A percentile compares a stretch with the other conserved stretches of the same genome.
phyloP scores from a whole-genome alignment of 2,329 filamentous ascomycete species.

The Myrmaecium sp. region DNA sequence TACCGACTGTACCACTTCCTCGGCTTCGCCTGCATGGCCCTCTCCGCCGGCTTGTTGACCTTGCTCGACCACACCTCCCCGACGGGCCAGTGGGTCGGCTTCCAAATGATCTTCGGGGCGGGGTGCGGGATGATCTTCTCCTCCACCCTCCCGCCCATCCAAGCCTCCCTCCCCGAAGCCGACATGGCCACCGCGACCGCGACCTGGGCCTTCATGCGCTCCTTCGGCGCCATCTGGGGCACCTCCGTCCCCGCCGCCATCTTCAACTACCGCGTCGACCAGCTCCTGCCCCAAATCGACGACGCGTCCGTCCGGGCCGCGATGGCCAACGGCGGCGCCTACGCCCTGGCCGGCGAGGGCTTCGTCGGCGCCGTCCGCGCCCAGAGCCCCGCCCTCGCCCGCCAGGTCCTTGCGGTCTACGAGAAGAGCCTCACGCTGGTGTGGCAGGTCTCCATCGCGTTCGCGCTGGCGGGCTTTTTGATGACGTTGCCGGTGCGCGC shows the following conservation, averaged over 20 bases:
- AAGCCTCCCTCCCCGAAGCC: slow-evolving; percentile 12
- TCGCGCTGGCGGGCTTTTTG: slow-evolving; percentile 17
- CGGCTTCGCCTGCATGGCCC: slow-evolving; percentile 10
- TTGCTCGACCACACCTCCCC: slow-evolving; percentile 7
- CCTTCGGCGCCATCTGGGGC: slow-evolving; percentile 13
- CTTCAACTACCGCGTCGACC: slow-evolving; percentile 12
- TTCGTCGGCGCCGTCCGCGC: slow-evolving; percentile 9
- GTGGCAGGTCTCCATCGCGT: slow-evolving; percentile 20
- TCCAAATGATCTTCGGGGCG: slow-evolving; percentile 11
- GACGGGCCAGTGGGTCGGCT: slow-evolving; percentile 8
- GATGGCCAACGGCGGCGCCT: slow-evolving; percentile 11
- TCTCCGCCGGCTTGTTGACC: slow-evolving; percentile 9
- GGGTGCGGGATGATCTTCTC: slow-evolving; percentile 13
- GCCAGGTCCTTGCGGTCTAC: slow-evolving; percentile 19
- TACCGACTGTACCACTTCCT: slow-evolving; percentile 7
- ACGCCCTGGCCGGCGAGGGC: slow-evolving; percentile 10
- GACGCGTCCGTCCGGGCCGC: slow-evolving; percentile 3
- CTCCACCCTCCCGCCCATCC: slow-evolving; percentile 14
- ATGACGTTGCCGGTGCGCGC: slow-evolving; percentile 19
- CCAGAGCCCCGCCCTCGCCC: slow-evolving; percentile 2
- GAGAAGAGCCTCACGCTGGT: slow-evolving; percentile 17
- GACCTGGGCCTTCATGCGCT: slow-evolving; percentile 15
- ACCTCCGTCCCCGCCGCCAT: slow-evolving; percentile 13
- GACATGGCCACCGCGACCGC: slow-evolving; percentile 10
- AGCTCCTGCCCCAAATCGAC: slow-evolving; percentile 6